These are phyloP conservation scores for Dipsacomyces acuminosporus DNA, from an alignment of 371 early-diverging fungal species.

Conservation along the genomic window DNA sequence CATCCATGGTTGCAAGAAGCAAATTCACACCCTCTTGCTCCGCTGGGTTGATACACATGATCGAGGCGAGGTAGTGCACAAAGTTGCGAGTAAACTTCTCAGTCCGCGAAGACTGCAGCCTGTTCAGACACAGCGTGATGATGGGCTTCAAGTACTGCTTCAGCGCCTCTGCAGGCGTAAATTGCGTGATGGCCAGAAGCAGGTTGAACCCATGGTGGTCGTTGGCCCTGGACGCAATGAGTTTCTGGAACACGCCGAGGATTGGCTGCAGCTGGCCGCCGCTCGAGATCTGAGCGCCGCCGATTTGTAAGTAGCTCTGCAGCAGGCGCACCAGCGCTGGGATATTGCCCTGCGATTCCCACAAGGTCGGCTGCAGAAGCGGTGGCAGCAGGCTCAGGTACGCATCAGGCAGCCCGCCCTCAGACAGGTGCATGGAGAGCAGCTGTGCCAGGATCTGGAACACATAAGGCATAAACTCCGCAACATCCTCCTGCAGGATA, in stretches of 20 bases:
- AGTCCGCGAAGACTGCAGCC: conserved; percentile 69
- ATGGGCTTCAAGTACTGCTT: conserved; percentile 70
- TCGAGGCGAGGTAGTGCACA: conserved; percentile 62
- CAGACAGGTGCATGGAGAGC: conserved; percentile 65
- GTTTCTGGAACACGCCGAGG: conserved; percentile 91
- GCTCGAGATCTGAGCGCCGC: conserved; percentile 55
- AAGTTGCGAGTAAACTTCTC: conserved; percentile 75
- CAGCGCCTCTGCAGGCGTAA: conserved; percentile 39
- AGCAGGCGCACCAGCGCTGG: conserved; percentile 89
- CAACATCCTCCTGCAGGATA: conserved; percentile 57
- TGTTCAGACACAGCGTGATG: conserved; percentile 67
- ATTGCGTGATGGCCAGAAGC: conserved; percentile 56
- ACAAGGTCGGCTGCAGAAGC: conserved; percentile 76
- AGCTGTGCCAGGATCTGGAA: conserved; percentile 92
- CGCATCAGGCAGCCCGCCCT: conserved; percentile 59
- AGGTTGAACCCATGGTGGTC: conserved; percentile 85
- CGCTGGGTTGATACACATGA: conserved; percentile 61
- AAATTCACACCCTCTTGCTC: conserved; percentile 50
- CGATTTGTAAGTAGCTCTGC: conserved; percentile 75
- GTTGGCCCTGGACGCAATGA: conserved; percentile 77
- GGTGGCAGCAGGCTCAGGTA: conserved; percentile 71
- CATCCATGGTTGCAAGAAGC: conserved; percentile 68
- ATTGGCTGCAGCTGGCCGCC: conserved; percentile 71
- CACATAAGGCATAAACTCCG: conserved; percentile 93
- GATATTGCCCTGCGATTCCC: conserved; percentile 86